Conservation (phyloP, 805 yeast genomes). For the Danielia reshetovae region DNA sequence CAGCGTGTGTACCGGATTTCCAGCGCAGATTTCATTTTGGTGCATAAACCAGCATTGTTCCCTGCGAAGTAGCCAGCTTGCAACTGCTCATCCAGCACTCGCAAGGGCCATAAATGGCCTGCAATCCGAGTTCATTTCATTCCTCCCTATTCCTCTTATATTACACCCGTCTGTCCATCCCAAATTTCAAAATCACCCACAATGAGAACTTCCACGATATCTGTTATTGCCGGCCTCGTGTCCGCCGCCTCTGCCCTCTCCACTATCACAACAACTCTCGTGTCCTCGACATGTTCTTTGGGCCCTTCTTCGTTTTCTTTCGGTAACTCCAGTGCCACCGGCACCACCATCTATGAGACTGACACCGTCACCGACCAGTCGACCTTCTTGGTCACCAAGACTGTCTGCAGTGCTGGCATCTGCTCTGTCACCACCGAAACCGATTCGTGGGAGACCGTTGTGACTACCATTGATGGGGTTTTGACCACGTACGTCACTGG, state of each 20-base stretch:
- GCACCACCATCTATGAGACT: slow-evolving; percentile 10
- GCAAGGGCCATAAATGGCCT: not conserved
- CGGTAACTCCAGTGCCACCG: slow-evolving; percentile 3
- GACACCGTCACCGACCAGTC: slow-evolving; percentile 10
- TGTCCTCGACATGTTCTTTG: slow-evolving; percentile 11
- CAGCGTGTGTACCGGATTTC: no score
- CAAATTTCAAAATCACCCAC: not conserved
- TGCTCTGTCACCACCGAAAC: slow-evolving; percentile 35
- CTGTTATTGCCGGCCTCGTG: slow-evolving; percentile 7
- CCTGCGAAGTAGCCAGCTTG: not conserved
- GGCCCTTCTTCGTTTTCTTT: not conserved
- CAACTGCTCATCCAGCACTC: not conserved
- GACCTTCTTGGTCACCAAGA: slow-evolving; percentile 16
- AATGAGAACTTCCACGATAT: slow-evolving; percentile 10
- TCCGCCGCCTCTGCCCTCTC: slow-evolving; percentile 8
- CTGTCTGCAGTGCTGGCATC: slow-evolving; percentile 26
- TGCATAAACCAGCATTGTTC: not conserved
- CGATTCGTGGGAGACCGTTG: slow-evolving; percentile 29
- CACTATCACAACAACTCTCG: slow-evolving; percentile 14
- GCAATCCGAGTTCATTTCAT: not conserved
- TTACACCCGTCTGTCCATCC: no score
- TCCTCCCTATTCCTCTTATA: not conserved
- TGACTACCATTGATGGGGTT: slow-evolving; percentile 36
- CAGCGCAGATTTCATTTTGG: no score
- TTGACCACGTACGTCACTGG: slow-evolving; percentile 36